These are phyloP conservation scores for Trypanosomatidae sp. DNA, from an alignment of 208 protist species.

Conservation along the genomic window DNA sequence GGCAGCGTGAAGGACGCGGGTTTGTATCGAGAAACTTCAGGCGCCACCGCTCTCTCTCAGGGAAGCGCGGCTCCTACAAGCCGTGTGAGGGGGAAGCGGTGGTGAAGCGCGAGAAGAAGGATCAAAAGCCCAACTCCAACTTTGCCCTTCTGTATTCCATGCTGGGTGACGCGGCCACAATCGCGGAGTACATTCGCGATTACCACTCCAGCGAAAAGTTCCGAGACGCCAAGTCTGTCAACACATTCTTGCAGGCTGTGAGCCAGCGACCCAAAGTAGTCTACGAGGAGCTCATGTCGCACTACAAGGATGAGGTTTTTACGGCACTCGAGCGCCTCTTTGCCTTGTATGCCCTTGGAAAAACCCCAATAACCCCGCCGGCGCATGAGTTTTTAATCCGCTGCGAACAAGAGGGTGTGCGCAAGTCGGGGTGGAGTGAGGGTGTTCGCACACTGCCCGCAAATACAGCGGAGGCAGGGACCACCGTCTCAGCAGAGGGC, in stretches of 20 bases:
- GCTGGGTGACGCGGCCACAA: conserved; percentile 42
- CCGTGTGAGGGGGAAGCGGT: conserved; percentile 16
- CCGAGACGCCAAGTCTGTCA: conserved; percentile 45
- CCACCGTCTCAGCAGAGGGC: neutral
- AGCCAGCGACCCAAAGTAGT: conserved; percentile 49
- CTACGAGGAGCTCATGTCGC: conserved; percentile 46
- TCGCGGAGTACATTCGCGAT: conserved; percentile 62
- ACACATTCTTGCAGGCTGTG: conserved; percentile 75
- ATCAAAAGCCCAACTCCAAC: conserved; percentile 46
- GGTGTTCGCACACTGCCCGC: conserved; percentile 20
- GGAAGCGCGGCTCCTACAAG: conserved; percentile 27
- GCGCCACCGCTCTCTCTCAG: conserved; percentile 28
- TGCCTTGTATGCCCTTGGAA: conserved; percentile 50
- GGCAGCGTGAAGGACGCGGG: neutral
- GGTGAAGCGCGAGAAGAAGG: conserved; percentile 32
- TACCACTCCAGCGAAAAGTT: conserved; percentile 51
- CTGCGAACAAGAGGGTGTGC: conserved; percentile 75
- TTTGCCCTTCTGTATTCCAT: conserved; percentile 54
- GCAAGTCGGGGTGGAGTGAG: conserved; percentile 43
- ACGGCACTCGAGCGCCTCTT: conserved; percentile 64
- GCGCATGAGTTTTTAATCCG: conserved; percentile 86
- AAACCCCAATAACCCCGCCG: conserved; percentile 35
- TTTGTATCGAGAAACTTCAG: conserved; percentile 4
- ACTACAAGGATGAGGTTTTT: conserved; percentile 55
- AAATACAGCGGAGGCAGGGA: conserved; percentile 4